phyloP scores from a whole-genome alignment of 495 filamentous ascomycete genomes.

The Aspergillus biplanus region DNA sequence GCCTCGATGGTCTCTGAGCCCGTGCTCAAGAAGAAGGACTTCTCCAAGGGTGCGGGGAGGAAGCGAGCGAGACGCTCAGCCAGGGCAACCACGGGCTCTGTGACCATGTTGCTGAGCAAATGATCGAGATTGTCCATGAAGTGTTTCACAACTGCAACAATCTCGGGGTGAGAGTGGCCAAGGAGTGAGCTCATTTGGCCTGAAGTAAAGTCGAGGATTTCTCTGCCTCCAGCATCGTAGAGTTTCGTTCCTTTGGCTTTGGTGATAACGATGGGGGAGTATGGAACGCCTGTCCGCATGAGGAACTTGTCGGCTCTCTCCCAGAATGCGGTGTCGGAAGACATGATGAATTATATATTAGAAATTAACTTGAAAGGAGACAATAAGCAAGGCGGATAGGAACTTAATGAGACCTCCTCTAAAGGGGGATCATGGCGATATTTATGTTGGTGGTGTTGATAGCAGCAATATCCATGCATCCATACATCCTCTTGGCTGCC shows the following conservation, averaged over 20 bases:
- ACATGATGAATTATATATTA: background rate
- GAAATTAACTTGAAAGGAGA: background rate
- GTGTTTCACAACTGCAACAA: slow-evolving; percentile 49
- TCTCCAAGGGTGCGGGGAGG: slow-evolving; percentile 51
- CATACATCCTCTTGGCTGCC: background rate
- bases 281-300: slow-evolving; percentile 33
- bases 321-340: slow-evolving; percentile 26
- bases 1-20: slow-evolving; percentile 60
- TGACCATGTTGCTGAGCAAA: slow-evolving; percentile 58
- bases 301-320: slow-evolving; percentile 31
- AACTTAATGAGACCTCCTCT: background rate
- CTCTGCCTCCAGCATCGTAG: slow-evolving; percentile 30
- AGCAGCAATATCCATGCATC: background rate
- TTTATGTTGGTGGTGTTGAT: background rate
- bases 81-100: slow-evolving; percentile 52
- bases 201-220: slow-evolving; percentile 58
- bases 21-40: slow-evolving; percentile 57
- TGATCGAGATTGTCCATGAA: slow-evolving; percentile 54
- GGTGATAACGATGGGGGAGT: slow-evolving; percentile 34
- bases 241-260: slow-evolving; percentile 36
- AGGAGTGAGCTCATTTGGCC: slow-evolving; percentile 61
- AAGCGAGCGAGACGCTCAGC: slow-evolving; percentile 48
- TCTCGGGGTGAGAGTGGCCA: slow-evolving; percentile 61
- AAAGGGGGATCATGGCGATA: background rate
- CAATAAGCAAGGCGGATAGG: background rate